Evolutionary conservation across 2,329 filamentous ascomycete genomes (phyloP).

Genomic region (Fusarium sp.): DNA sequence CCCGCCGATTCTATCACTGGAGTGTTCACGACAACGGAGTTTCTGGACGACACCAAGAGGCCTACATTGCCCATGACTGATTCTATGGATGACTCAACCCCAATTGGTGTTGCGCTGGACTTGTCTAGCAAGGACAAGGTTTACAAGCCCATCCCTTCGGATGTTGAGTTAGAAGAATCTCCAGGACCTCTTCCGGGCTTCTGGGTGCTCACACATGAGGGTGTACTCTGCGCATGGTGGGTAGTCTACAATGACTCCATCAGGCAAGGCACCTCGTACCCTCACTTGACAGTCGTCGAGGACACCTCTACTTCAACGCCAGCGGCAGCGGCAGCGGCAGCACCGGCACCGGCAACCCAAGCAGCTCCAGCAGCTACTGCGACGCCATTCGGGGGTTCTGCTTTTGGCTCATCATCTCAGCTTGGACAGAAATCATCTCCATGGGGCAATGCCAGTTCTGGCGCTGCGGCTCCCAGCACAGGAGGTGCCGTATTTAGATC

Average conservation of each 20-base stretch:
- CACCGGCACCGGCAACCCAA: conserved; percentile 46
- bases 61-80: conserved; percentile 79
- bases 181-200: conserved; percentile 83
- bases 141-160: conserved; percentile 77
- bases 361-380: conserved; percentile 47
- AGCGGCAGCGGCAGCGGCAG: not conserved
- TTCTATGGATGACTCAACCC: conserved; percentile 72
- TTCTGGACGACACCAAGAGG: conserved; percentile 77
- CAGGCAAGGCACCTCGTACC: conserved; percentile 76
- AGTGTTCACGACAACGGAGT: conserved; percentile 78
- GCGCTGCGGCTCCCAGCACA: conserved; percentile 47
- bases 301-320: conserved; percentile 45
- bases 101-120: conserved; percentile 84
- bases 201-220: conserved; percentile 89
- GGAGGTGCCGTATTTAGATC: conserved; percentile 58
- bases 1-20: conserved; percentile 69
- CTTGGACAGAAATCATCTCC: conserved; percentile 64
- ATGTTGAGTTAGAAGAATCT: conserved; percentile 82
- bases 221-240: conserved; percentile 89
- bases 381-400: conserved; percentile 50
- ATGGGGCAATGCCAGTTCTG: conserved; percentile 57
- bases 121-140: conserved; percentile 85
- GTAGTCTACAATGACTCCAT: conserved; percentile 90
- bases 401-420: conserved; percentile 57
- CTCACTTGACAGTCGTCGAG: conserved; percentile 69